These are phyloP conservation scores for Neurospora sp. DNA, from an alignment of 495 filamentous ascomycete genomes.

Conservation along the genomic window DNA sequence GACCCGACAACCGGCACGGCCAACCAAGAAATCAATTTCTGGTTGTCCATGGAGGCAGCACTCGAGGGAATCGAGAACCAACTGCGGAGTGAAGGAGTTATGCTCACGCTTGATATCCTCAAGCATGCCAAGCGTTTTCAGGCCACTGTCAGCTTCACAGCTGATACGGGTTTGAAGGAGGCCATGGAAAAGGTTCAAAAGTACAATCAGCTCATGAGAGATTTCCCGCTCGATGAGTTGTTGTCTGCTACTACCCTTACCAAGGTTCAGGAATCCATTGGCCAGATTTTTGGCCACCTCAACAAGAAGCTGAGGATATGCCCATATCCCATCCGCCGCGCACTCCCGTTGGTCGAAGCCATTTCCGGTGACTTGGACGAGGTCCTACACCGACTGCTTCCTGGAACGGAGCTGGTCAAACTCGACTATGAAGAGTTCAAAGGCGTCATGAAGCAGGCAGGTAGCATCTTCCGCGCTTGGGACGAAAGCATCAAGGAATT, in stretches of 20 bases:
- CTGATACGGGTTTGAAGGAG: constrained; percentile 91
- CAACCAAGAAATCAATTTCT: constrained; percentile 96
- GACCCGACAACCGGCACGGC: constrained; percentile 84
- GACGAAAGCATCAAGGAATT: constrained; percentile 96
- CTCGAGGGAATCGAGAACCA: constrained; percentile 85
- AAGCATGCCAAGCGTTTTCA: constrained; percentile 94
- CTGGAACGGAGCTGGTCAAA: constrained; percentile 80
- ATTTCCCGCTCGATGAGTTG: constrained; percentile 92
- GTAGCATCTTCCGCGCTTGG: constrained; percentile 83
- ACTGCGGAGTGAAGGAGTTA: constrained; percentile 77
- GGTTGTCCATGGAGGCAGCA: constrained; percentile 88
- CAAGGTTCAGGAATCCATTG: constrained; percentile 84
- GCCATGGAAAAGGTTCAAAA: constrained; percentile 92
- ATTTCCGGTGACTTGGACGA: constrained; percentile 89
- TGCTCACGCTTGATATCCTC: constrained; percentile 84
- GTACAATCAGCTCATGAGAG: constrained; percentile 96
- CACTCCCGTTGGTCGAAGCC: constrained; percentile 91
- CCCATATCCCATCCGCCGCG: constrained; percentile 84
- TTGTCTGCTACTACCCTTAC: constrained; percentile 80
- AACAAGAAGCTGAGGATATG: constrained; percentile 95
- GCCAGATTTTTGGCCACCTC: constrained; percentile 79
- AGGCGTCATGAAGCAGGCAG: constrained; percentile 68
- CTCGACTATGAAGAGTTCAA: constrained; percentile 86
- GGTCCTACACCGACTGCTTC: constrained; percentile 72
- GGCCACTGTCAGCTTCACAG: constrained; percentile 88